These are phyloP conservation scores for Xylariaceae sp. DNA, from an alignment of 2,329 filamentous ascomycete species.

Conservation along the genomic window DNA sequence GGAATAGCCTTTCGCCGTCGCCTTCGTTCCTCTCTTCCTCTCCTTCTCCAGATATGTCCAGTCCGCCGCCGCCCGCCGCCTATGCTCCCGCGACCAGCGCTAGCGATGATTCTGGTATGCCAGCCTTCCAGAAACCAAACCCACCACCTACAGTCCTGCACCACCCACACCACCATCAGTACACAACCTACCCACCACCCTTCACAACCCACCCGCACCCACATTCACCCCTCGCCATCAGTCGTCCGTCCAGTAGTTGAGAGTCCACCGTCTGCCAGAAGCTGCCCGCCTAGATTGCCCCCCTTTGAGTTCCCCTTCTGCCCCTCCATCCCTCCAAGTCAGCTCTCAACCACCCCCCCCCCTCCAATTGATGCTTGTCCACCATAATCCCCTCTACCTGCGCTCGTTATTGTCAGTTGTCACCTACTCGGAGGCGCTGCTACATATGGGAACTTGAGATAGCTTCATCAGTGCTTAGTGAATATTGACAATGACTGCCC, in stretches of 20 bases:
- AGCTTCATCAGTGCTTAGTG: constrained; percentile 7
- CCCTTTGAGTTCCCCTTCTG: constrained; percentile 11
- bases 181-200: constrained; percentile 1
- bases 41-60: constrained; percentile 26
- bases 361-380: constrained; percentile 10
- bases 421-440: constrained; percentile 11
- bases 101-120: constrained; percentile 30
- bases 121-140: constrained; percentile 6
- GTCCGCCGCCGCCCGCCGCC: constrained; percentile 28
- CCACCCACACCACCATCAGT: constrained; percentile 9
- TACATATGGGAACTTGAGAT: constrained; percentile 12
- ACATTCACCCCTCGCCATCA: constrained; percentile 1
- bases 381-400: constrained; percentile 4
- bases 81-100: constrained; percentile 25
- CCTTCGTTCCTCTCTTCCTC: constrained; percentile 1
- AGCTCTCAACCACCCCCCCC: constrained; percentile 15
- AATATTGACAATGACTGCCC: constrained; percentile 22
- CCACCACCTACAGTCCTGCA: too few relatives aligned
- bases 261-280: neutral
- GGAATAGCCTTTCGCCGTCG: constrained; percentile 11
- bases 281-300: constrained; percentile 6
- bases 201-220: constrained; percentile 1
- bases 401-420: constrained; percentile 3
- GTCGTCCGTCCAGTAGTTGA: neutral
- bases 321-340: constrained; percentile 14